Conservation (phyloP, 805 yeast genomes). For the Sugiyamaella mastotermitis region DNA sequence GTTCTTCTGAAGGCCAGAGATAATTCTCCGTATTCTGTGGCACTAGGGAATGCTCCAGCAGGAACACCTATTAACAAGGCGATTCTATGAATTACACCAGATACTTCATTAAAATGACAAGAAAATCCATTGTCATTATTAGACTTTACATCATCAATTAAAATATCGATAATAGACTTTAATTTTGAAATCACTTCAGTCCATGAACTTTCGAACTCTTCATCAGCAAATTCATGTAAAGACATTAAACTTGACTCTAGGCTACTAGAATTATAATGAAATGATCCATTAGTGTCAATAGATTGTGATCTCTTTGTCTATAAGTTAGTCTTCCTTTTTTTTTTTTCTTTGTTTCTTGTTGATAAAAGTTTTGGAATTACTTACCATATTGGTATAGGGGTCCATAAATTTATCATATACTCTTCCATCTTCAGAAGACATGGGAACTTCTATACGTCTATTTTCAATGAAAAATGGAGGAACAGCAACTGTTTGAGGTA, state of each 20-base stretch:
- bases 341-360: too few species aligned
- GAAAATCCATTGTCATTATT: conserved; percentile 6
- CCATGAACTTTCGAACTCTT: conserved; percentile 15
- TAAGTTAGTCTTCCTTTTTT: too few species aligned
- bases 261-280: conserved; percentile 6
- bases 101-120: conserved; percentile 9
- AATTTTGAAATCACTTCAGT: conserved; percentile 11
- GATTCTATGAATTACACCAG: conserved; percentile 14
- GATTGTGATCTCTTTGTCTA: too few species aligned
- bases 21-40: conserved; percentile 11
- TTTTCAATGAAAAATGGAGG: conserved; percentile 8
- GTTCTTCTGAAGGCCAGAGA: conserved; percentile 16
- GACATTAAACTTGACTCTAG: conserved; percentile 8
- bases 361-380: too few species aligned
- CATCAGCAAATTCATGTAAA: conserved; percentile 4
- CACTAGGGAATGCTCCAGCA: conserved; percentile 19
- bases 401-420: conserved; percentile 5
- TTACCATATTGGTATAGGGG: conserved; percentile 7
- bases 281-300: too few species aligned
- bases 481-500: conserved; percentile 10
- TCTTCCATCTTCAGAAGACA: conserved; percentile 5
- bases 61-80: conserved; percentile 20
- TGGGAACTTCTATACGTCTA: conserved; percentile 1
- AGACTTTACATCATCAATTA: neutral
- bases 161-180: conserved; percentile 1